These are phyloP conservation scores for Aspergillus melleus DNA, from an alignment of 2,329 filamentous ascomycete genomes.

Conservation along the genomic window DNA sequence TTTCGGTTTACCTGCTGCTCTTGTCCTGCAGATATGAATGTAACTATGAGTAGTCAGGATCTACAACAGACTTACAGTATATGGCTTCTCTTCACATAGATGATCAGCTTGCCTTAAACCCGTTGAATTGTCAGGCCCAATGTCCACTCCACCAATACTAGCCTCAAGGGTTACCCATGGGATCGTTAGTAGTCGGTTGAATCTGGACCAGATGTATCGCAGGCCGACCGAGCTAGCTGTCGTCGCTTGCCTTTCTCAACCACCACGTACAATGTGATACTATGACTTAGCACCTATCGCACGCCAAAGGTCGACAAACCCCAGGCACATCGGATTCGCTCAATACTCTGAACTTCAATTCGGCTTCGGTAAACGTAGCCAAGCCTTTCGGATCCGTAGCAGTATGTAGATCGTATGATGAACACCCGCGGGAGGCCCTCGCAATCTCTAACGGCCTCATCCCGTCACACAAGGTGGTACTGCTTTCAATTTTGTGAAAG, in stretches of 20 bases:
- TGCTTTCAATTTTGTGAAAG: background rate
- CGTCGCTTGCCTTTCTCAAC: background rate
- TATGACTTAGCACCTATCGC: background rate
- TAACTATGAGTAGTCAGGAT: background rate
- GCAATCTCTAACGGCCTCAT: background rate
- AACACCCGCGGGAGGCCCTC: background rate
- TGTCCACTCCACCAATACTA: too few species aligned
- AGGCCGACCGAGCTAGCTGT: background rate
- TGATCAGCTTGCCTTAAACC: background rate
- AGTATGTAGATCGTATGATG: background rate
- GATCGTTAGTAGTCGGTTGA: background rate
- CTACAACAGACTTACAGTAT: background rate
- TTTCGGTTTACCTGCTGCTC: background rate
- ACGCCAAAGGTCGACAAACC: background rate
- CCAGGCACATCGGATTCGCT: too few species aligned
- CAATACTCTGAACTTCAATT: background rate
- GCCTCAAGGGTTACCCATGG: too few species aligned
- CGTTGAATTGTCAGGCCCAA: background rate
- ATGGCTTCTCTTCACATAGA: too few species aligned
- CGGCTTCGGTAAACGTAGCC: background rate
- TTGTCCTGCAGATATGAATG: conserved; percentile 16
- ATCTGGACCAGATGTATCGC: background rate
- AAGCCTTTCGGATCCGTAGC: background rate
- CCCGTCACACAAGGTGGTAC: background rate
- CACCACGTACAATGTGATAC: background rate